A percentile compares a stretch with the other conserved stretches of the same genome.
Evolutionary conservation across 306 rosid species (phyloP).

Genomic region (Oxytropis ochrocephala): DNA sequence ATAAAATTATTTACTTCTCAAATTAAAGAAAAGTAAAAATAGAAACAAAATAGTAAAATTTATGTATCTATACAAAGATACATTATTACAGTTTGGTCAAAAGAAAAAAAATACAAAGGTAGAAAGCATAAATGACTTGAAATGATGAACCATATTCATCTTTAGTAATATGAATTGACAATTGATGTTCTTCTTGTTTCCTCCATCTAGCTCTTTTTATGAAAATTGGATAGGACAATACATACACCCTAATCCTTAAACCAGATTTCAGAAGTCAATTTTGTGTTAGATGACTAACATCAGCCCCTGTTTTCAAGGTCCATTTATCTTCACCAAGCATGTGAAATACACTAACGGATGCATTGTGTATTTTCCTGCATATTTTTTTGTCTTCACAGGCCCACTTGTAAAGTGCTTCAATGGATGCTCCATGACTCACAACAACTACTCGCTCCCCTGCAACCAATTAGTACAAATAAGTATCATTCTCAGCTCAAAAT

Average conservation of each 20-base stretch:
- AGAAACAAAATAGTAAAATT: too few relatives aligned
- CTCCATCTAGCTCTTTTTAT: too few relatives aligned
- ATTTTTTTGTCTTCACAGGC: slow-evolving; percentile 32
- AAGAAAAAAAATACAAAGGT: too few relatives aligned
- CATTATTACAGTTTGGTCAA: too few relatives aligned
- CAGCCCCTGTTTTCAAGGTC: slow-evolving; percentile 59
- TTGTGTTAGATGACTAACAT: slow-evolving; percentile 58
- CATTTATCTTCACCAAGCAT: slow-evolving; percentile 51
- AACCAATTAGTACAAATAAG: neutral
- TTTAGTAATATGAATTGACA: too few relatives aligned
- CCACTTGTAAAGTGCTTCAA: slow-evolving; percentile 44
- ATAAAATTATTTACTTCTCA: too few relatives aligned
- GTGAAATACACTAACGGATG: slow-evolving; percentile 45
- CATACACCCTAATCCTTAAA: slow-evolving; percentile 39
- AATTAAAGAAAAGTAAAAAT: too few relatives aligned
- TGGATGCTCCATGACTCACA: slow-evolving; percentile 66
- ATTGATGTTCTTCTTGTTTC: too few relatives aligned
- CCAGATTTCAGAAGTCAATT: slow-evolving; percentile 47
- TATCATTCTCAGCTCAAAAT: too few relatives aligned
- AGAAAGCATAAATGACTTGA: too few relatives aligned
- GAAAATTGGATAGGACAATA: neutral
- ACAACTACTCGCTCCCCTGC: slow-evolving; percentile 61
- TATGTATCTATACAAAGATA: too few relatives aligned
- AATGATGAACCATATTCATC: too few relatives aligned
- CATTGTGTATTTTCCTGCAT: neutral